Percentiles rank a stretch among this genome's conserved stretches.
phyloP scores from a whole-genome alignment of 2,329 filamentous ascomycete genomes.

The Sporothrix globosa region DNA sequence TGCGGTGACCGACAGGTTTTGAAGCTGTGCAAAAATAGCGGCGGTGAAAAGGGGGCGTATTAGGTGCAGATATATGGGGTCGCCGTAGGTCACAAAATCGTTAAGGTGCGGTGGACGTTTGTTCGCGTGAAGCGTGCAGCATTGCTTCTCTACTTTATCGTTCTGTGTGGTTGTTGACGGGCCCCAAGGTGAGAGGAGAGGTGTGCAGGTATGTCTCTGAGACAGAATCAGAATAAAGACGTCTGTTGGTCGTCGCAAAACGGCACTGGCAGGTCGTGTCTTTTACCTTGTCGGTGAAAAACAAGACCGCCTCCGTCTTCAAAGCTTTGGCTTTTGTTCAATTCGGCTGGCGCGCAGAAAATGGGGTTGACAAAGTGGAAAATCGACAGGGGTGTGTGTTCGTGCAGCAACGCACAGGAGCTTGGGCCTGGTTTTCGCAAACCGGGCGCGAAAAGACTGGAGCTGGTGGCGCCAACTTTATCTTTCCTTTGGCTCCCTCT shows the following conservation, averaged over 20 bases:
- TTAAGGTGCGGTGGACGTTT: neutral
- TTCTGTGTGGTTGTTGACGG: neutral
- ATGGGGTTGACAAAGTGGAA: slow-evolving; percentile 15
- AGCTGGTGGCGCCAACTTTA: slow-evolving; percentile 20
- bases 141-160: neutral
- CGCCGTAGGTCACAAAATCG: neutral
- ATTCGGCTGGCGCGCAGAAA: slow-evolving; percentile 20
- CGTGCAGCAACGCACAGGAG: slow-evolving; percentile 20
- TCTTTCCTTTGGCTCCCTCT: slow-evolving; percentile 11
- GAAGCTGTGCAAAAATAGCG: slow-evolving; percentile 23
- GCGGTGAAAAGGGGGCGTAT: slow-evolving; percentile 30
- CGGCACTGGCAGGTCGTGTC: neutral
- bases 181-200: neutral
- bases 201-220: neutral
- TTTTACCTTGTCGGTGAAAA: slow-evolving; percentile 18
- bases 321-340: slow-evolving; percentile 10
- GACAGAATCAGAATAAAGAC: neutral
- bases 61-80: slow-evolving; percentile 11
- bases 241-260: neutral
- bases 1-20: slow-evolving; percentile 30
- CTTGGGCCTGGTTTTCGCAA: slow-evolving; percentile 24
- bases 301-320: slow-evolving; percentile 22
- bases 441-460: slow-evolving; percentile 9
- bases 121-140: slow-evolving; percentile 8
- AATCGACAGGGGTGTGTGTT: slow-evolving; percentile 10